Conservation (phyloP, 352 stramenopile genomes). For the Pythium rishiriense region DNA sequence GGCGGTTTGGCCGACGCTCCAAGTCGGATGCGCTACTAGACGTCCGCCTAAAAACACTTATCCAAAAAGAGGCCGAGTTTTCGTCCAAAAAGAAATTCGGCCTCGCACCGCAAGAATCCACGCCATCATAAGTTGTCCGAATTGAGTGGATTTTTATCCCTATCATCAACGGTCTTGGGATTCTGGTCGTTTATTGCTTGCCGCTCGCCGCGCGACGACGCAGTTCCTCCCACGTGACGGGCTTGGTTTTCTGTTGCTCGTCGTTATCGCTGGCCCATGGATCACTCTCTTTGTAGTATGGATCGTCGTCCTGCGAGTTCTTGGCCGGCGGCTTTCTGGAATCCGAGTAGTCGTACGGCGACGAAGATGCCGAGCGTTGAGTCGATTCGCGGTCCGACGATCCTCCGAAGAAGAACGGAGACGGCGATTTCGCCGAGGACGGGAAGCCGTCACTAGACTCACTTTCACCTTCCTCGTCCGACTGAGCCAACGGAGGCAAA, state of each 20-base stretch:
- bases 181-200: slow-evolving; percentile 44
- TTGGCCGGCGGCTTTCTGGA: background rate
- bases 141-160: background rate
- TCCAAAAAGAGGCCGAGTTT: slow-evolving; percentile 64
- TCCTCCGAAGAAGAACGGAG: slow-evolving; percentile 55
- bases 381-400: background rate
- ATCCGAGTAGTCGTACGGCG: slow-evolving; percentile 37
- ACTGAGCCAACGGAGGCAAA: slow-evolving; percentile 10
- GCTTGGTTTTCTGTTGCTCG: slow-evolving; percentile 24
- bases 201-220: slow-evolving; percentile 47
- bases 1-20: slow-evolving; percentile 40
- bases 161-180: background rate
- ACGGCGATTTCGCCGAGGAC: background rate
- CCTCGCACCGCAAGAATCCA: slow-evolving; percentile 12
- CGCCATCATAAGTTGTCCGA: background rate
- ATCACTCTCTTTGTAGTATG: slow-evolving; percentile 27
- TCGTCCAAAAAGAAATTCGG: slow-evolving; percentile 55
- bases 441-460: background rate
- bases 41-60: slow-evolving; percentile 48
- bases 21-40: slow-evolving; percentile 37
- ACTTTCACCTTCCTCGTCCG: background rate
- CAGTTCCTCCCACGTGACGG: slow-evolving; percentile 80
- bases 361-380: slow-evolving; percentile 35
- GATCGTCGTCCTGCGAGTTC: slow-evolving; percentile 16
- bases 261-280: slow-evolving; percentile 37